Base-by-base conservation (phyloP, 2,329 filamentous ascomycete genomes). In the Aureobasidium musti region DNA sequence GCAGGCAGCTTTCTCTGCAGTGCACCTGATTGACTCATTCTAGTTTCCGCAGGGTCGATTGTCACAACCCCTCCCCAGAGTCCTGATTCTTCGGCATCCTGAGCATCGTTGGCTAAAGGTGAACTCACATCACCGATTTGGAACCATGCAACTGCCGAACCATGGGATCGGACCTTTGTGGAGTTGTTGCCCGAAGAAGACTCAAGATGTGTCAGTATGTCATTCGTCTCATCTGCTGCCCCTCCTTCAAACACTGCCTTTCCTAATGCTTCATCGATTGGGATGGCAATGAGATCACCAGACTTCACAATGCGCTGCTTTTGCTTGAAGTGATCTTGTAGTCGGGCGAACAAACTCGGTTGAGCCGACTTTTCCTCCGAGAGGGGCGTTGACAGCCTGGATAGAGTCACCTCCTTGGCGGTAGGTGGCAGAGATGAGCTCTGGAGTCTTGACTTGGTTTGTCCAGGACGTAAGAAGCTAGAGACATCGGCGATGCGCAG, bases 21-120 rank as follows among this genome's bases (percentile, higher is more conserved):
- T 70, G 90, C 96, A 3, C 95, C 95, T 41, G 93, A 92, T 74
- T 96, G 92, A 67, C 93, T 91, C 83, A 98, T 94, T 68, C 92
- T 90, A 3, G 96, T 96, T 67, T 88, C 90, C 7, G 89, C 86
- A 52, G 91, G 91, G 76, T 98, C 94, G 57, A 99, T 91, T 54
- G 89, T 89, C 2, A 90, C 91, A 45, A 94, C 88, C 1, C 91
- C 90, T 43, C 91, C 92, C 95, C 95, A 99, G 10, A 88, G 81
- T 63, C 91, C 88, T 57, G 86, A 82, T 17, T 86, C 85, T 39
- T 87, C 85, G n/a, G 84, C 82, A 8, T 85, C 73, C 73, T 82
- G 71, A 81, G 88, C 71, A 74, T 77, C 71, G 81, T 79, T 77
- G 13, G 78, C 71, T 8, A 75, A 72, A n/a, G 78, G 76, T 10